Percentiles rank a stretch among this genome's conserved stretches.
These are phyloP conservation scores for Colletotrichum sp. DNA, from an alignment of 2,329 filamentous ascomycete genomes.

Conservation along the genomic window DNA sequence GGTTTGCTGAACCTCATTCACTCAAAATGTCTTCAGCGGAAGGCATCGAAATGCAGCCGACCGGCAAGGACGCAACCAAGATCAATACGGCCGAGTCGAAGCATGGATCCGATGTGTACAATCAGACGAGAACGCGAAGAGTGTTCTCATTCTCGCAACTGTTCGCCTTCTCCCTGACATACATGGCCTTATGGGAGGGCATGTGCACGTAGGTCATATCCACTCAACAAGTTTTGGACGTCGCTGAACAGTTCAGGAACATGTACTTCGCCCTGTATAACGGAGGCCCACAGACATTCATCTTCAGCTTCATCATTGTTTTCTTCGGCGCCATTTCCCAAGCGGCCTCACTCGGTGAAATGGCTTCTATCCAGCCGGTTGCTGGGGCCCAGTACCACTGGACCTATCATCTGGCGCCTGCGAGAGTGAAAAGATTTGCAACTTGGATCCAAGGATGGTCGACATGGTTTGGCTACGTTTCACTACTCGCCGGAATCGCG, in stretches of 20 bases:
- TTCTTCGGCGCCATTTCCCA: neutral
- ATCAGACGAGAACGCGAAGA: neutral
- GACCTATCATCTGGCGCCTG: neutral
- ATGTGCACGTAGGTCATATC: neutral
- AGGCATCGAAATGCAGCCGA: neutral
- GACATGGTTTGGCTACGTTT: neutral
- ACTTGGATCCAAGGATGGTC: neutral
- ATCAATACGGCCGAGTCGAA: neutral
- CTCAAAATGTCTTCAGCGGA: neutral
- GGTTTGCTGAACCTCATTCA: too few relatives aligned
- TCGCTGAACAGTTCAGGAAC: neutral
- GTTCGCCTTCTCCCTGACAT: neutral
- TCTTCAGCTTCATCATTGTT: conserved; percentile 1
- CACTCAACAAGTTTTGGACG: too few relatives aligned
- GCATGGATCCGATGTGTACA: neutral
- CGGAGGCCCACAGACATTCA: neutral
- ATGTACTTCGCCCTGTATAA: conserved; percentile 7
- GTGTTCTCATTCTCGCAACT: conserved; percentile 1
- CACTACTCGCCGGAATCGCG: neutral
- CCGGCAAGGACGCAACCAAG: neutral
- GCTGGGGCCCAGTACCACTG: neutral
- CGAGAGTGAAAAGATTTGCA: neutral
- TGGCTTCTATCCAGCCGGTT: neutral
- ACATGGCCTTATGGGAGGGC: neutral
- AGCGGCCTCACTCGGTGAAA: neutral